These are phyloP conservation scores for Brassica carinata DNA, from an alignment of 345 rosid genomes.

Conservation along the genomic window DNA sequence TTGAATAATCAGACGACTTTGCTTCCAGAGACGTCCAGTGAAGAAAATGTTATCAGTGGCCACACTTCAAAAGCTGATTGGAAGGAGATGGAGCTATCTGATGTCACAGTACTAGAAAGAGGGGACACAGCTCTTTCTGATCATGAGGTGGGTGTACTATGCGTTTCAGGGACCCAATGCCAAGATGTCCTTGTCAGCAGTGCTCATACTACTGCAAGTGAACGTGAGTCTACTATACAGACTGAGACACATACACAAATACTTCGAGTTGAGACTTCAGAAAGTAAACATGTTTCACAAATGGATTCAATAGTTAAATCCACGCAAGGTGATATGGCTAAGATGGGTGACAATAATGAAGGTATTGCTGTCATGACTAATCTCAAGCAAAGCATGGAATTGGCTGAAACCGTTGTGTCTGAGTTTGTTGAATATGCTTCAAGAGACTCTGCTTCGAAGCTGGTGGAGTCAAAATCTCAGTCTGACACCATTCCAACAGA, in stretches of 20 bases:
- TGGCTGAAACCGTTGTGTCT: slow-evolving; percentile 39
- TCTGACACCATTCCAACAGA: slow-evolving; percentile 39
- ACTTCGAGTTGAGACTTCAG: slow-evolving; percentile 27
- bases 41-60: slow-evolving; percentile 29
- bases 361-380: slow-evolving; percentile 18
- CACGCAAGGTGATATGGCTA: slow-evolving; percentile 18
- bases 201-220: slow-evolving; percentile 21
- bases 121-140: slow-evolving; percentile 31
- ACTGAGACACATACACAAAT: background rate
- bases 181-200: slow-evolving; percentile 35
- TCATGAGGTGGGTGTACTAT: slow-evolving; percentile 33
- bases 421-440: slow-evolving; percentile 29
- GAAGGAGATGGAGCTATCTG: slow-evolving; percentile 37
- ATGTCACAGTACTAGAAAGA: slow-evolving; percentile 43
- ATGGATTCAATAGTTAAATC: slow-evolving; percentile 36
- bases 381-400: slow-evolving; percentile 39
- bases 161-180: slow-evolving; percentile 32
- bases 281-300: slow-evolving; percentile 30
- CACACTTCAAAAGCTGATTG: slow-evolving; percentile 32
- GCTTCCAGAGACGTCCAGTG: slow-evolving; percentile 19
- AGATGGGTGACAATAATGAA: slow-evolving; percentile 35
- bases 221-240: slow-evolving; percentile 30
- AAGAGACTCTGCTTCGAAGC: slow-evolving; percentile 37
- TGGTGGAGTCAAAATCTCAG: slow-evolving; percentile 36
- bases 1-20: slow-evolving; percentile 38